phyloP scores from a whole-genome alignment of 805 yeast genomes.

The Saccharomycopsis amapae region DNA sequence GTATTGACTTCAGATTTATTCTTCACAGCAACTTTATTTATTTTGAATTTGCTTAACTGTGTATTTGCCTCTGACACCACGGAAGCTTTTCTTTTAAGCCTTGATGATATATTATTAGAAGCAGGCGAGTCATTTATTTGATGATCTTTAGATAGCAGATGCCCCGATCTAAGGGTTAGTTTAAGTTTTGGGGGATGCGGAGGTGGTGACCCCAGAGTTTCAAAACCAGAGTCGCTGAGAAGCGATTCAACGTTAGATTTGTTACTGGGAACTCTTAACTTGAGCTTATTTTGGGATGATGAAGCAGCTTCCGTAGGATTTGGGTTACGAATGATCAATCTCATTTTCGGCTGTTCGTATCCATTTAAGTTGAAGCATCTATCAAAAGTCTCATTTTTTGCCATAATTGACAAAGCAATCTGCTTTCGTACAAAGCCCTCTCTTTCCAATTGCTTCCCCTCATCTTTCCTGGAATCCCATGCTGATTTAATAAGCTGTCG shows the following conservation, averaged over 20 bases:
- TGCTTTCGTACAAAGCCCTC: not conserved
- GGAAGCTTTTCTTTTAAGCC: no score
- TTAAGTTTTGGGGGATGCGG: conserved; percentile 13
- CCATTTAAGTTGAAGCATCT: conserved; percentile 5
- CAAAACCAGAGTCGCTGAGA: conserved; percentile 1
- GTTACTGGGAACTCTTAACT: not conserved
- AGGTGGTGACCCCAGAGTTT: not conserved
- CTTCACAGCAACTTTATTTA: conserved; percentile 1
- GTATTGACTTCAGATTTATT: not conserved
- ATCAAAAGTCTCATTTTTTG: conserved; percentile 14
- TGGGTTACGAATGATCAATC: not conserved
- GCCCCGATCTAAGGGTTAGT: conserved; percentile 5
- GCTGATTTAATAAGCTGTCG: not conserved
- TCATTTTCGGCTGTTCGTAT: not conserved
- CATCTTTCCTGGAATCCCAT: not conserved
- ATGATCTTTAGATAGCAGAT: not conserved
- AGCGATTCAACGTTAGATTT: conserved; percentile 2
- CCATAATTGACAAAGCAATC: conserved; percentile 7
- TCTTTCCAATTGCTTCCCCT: not conserved
- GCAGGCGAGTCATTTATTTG: no score
- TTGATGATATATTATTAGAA: no score
- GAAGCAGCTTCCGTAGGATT: not conserved
- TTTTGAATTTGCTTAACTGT: not conserved
- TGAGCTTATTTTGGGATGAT: not conserved
- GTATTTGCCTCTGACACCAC: no score